These are phyloP conservation scores for Exophiala viscosa DNA, from an alignment of 2,329 filamentous ascomycete genomes.

Conservation along the genomic window DNA sequence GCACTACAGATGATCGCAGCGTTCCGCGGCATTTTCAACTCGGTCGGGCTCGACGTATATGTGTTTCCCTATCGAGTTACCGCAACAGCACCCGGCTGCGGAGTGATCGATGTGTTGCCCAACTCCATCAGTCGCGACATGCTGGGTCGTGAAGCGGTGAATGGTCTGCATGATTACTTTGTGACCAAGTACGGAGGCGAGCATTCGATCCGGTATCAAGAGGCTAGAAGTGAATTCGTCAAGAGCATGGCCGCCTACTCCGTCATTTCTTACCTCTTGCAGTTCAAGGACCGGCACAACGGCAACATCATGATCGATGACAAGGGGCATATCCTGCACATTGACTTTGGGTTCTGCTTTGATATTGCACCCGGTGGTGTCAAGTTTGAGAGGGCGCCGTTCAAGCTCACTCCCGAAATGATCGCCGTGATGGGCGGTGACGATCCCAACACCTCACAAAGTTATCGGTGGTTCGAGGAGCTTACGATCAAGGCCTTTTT, in stretches of 20 bases:
- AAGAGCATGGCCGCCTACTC: slow-evolving; percentile 99
- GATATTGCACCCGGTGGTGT: slow-evolving; percentile 96
- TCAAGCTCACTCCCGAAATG: slow-evolving; percentile 98
- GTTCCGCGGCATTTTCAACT: slow-evolving; percentile 95
- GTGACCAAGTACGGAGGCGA: slow-evolving; percentile 95
- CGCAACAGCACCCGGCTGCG: slow-evolving; percentile 92
- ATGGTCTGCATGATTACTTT: slow-evolving; percentile 98
- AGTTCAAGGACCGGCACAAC: slow-evolving; percentile 99
- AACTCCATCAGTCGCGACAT: slow-evolving; percentile 98
- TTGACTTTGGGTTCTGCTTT: slow-evolving; percentile 99
- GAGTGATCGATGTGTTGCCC: slow-evolving; percentile 95
- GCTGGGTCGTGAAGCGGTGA: slow-evolving; percentile 95
- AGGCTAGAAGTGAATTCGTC: slow-evolving; percentile 93
- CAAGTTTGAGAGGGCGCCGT: slow-evolving; percentile 94
- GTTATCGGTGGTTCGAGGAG: slow-evolving; percentile 95
- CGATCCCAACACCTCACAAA: slow-evolving; percentile 66
- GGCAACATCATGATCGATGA: slow-evolving; percentile 99
- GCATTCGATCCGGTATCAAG: slow-evolving; percentile 90
- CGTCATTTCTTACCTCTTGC: slow-evolving; percentile 90
- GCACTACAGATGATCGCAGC: slow-evolving; percentile 97
- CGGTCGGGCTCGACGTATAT: slow-evolving; percentile 89
- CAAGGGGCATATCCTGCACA: slow-evolving; percentile 93
- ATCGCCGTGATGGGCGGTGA: slow-evolving; percentile 89
- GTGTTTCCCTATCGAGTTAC: slow-evolving; percentile 97
- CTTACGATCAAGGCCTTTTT: slow-evolving; percentile 94